These are phyloP conservation scores for Sugiyamaella chiloensis DNA, from an alignment of 805 yeast species.

Conservation along the genomic window DNA sequence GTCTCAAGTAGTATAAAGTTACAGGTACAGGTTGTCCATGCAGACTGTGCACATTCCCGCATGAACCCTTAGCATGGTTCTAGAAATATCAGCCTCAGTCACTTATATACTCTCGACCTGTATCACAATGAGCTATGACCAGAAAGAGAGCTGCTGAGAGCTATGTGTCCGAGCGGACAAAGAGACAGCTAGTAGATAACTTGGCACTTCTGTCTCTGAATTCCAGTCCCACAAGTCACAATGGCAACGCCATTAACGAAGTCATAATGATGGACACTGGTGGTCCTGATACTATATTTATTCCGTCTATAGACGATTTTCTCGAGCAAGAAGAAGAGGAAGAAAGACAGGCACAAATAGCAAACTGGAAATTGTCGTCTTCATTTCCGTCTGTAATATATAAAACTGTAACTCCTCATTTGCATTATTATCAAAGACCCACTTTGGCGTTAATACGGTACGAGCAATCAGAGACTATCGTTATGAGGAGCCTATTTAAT, in stretches of 20 bases:
- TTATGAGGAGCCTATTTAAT: constrained; percentile 2
- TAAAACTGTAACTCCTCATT: not conserved
- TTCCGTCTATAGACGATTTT: constrained; percentile 26
- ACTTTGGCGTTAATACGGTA: constrained; percentile 11
- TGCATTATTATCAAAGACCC: constrained; percentile 21
- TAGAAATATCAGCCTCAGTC: too few species aligned
- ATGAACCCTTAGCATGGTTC: too few species aligned
- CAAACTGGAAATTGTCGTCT: constrained; percentile 23
- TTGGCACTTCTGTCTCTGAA: constrained; percentile 14
- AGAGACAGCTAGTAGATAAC: constrained; percentile 36
- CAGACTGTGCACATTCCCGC: too few species aligned
- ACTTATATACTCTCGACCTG: too few species aligned
- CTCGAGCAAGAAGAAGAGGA: constrained; percentile 22
- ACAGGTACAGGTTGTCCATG: too few species aligned
- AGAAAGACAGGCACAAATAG: constrained; percentile 15
- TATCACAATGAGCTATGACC: too few species aligned
- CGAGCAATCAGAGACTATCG: constrained; percentile 5
- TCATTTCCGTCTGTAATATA: constrained; percentile 5
- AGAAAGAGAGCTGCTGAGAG: constrained; percentile 9
- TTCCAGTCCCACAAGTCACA: constrained; percentile 1
- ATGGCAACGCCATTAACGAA: not conserved
- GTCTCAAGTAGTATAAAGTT: too few species aligned
- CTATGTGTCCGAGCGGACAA: constrained; percentile 28
- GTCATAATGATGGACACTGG: constrained; percentile 23
- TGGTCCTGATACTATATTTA: constrained; percentile 23